These are phyloP conservation scores for Pisolithus marmoratus DNA, from an alignment of 768 basidiomycete genomes.

Conservation along the genomic window DNA sequence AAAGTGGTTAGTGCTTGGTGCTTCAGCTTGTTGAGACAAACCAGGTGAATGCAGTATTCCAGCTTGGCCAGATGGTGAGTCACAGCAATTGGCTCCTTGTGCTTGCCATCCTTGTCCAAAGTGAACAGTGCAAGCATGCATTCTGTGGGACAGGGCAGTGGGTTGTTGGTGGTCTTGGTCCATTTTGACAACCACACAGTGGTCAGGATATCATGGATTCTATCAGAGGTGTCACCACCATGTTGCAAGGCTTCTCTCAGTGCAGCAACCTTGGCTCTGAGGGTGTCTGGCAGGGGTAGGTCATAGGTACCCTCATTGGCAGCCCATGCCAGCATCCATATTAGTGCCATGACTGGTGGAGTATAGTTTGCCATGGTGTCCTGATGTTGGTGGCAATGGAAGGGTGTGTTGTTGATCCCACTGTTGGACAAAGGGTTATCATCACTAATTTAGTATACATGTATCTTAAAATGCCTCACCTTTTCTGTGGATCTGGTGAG, in stretches of 20 bases:
- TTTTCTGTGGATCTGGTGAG: conserved; percentile 5
- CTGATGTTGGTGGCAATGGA: conserved; percentile 14
- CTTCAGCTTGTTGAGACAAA: not conserved
- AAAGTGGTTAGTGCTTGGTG: not conserved
- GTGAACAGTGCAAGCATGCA: not conserved
- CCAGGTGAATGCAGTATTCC: conserved; percentile 3
- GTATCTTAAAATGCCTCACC: not conserved
- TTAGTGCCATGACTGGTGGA: not conserved
- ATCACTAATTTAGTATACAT: not conserved
- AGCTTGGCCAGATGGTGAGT: not conserved
- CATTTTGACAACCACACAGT: conserved; percentile 9
- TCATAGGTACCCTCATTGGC: not conserved
- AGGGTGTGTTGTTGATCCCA: conserved; percentile 19
- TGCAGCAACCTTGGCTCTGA: not conserved
- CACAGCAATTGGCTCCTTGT: not conserved
- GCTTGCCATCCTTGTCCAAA: conserved; percentile 4
- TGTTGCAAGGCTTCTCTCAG: not conserved
- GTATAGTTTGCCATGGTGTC: conserved; percentile 14
- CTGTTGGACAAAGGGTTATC: not conserved
- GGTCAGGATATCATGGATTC: conserved; percentile 5
- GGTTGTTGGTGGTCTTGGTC: not conserved
- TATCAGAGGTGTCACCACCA: not conserved
- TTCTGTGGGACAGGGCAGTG: conserved; percentile 15
- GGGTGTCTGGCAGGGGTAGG: not conserved
- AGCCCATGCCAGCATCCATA: conserved; percentile 1